Conservation (phyloP, 306 rosid genomes). For the Psophocarpus tetragonolobus region DNA sequence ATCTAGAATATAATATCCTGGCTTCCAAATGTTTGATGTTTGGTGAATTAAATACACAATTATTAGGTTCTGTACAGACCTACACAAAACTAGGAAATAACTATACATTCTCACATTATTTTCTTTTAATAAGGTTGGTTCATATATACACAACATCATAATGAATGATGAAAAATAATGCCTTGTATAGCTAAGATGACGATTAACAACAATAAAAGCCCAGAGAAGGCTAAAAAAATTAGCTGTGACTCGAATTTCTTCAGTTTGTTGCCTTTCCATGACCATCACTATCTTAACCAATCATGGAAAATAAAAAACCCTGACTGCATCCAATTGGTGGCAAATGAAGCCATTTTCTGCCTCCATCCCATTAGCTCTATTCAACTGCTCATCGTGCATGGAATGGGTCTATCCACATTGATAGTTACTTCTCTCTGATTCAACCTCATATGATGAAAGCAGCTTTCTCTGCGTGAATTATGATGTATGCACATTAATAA, state of each 20-base stretch:
- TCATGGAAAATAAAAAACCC: conserved; percentile 9
- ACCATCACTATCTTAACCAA: not conserved
- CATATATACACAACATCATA: conserved; percentile 11
- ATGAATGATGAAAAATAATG: not conserved
- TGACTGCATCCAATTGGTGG: not conserved
- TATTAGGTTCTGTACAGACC: conserved; percentile 31
- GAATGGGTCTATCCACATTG: conserved; percentile 30
- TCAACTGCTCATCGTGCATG: conserved; percentile 28
- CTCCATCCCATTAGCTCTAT: conserved; percentile 33
- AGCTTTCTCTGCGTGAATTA: conserved; percentile 53
- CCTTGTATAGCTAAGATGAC: not conserved
- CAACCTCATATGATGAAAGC: conserved; percentile 59
- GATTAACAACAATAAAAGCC: not conserved
- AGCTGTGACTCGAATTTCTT: conserved; percentile 9
- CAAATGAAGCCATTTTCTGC: not conserved
- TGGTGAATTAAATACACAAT: conserved; percentile 9
- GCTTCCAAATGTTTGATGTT: not conserved
- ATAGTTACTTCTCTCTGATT: conserved; percentile 33
- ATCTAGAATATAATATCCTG: not conserved
- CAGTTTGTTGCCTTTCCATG: not conserved
- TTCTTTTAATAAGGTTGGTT: not conserved
- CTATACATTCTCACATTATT: conserved; percentile 35
- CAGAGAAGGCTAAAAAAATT: not conserved
- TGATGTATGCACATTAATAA: not conserved
- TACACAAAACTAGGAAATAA: conserved; percentile 28